Evolutionary conservation across 257 asterid genomes (phyloP), one percentile per base, ranked within the genome.

Genomic region (Oldenlandia corymbosa): DNA sequence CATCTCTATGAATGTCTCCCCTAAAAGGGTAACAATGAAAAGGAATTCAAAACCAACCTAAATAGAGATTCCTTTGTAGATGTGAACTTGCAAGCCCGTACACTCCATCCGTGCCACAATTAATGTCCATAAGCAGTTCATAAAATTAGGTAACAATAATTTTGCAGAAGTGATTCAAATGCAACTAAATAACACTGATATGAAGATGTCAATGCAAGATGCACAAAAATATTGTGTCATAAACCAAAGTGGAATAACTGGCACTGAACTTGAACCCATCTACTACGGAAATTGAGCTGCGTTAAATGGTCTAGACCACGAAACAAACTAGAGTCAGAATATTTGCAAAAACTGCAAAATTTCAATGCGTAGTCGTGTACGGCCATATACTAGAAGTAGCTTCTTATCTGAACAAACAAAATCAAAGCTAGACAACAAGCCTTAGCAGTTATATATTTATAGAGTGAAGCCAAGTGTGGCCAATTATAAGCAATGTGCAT

Each of bases 1-100:
- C 99, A 71, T 85, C 90, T 73, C 88, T 84, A 74, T 92, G 99
- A 73, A 92, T 78, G 54, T 76, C 85, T 20, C 76, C 66, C 85
- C 99, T 53, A 74, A 27, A 71, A 71, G 27, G 49, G 47, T 11
- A 51, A 69, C 17, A 48, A 68, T 26, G 49, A 55, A 68, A 34
- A 24, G 61, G 66, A 48, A 17, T 13, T 41, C 28, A 21, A 70
- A 37, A 43, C 49, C 46, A 28, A 27, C 2, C 26, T 48, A 10
- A 5, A 52, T 1, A 64, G 17, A 58, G 2, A 7, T 43, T 36
- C 20, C 42, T n/a, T n/a, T n/a, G n/a, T 28, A 1, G 1, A 28
- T 17, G 10, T 54, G 41, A n/a, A n/a, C n/a, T n/a, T 28, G 41
- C 18, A 42, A 4, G 10, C 30, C 2, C 14, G 41, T 58, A 27